A percentile compares a stretch with the other conserved stretches of the same genome.
Evolutionary conservation across 129 eudicot species (phyloP).

Genomic region (Arctium lappa): DNA sequence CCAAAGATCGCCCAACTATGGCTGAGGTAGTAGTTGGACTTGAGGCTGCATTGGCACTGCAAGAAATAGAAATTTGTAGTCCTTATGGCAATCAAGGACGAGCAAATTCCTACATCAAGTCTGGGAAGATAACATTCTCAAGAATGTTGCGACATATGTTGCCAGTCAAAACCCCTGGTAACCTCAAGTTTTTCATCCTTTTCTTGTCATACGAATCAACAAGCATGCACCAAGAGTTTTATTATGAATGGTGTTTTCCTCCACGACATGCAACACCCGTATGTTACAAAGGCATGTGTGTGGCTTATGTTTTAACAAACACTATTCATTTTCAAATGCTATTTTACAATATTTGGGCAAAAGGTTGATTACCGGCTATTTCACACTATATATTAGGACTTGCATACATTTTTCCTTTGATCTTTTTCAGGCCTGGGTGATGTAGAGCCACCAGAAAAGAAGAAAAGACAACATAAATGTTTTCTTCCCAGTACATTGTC

Average conservation of each 20-base stretch:
- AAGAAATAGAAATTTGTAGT: constrained; percentile 11
- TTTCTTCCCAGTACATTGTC: not conserved
- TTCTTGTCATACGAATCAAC: not conserved
- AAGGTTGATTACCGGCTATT: not conserved
- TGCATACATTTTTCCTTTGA: not conserved
- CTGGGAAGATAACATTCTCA: constrained; percentile 23
- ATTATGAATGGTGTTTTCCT: no score
- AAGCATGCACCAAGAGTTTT: no score
- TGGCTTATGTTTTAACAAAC: not conserved
- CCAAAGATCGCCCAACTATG: constrained; percentile 53
- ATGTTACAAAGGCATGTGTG: no score
- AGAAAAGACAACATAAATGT: not conserved
- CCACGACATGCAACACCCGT: no score
- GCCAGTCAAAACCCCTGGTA: constrained; percentile 18
- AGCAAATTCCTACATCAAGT: constrained; percentile 3
- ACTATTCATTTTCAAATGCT: not conserved
- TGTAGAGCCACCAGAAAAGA: constrained; percentile 1
- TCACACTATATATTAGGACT: not conserved
- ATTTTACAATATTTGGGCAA: not conserved
- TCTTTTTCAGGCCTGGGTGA: not conserved
- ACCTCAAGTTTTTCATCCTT: not conserved
- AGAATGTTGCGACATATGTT: constrained; percentile 16
- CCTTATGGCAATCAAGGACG: not conserved
- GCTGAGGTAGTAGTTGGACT: constrained; percentile 52
- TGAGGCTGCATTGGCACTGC: constrained; percentile 39